These are phyloP conservation scores for Astrothelium macrocarpum DNA, from an alignment of 495 filamentous ascomycete genomes.

Conservation along the genomic window DNA sequence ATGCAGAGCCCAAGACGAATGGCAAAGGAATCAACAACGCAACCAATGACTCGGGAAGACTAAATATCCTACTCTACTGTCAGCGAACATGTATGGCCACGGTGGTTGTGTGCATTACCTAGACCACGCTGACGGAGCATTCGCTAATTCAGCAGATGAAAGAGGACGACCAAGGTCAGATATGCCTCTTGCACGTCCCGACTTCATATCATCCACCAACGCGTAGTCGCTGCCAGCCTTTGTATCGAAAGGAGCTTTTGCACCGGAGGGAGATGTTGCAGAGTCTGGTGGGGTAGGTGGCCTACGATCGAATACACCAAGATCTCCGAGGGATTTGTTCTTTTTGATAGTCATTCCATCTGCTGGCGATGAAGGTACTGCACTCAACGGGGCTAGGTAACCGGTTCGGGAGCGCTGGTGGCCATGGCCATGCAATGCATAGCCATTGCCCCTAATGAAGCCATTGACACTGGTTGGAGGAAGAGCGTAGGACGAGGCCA, in stretches of 20 bases:
- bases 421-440: slow-evolving; percentile 16
- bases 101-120: not conserved
- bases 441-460: not conserved
- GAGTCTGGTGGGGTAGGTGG: not conserved
- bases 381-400: not conserved
- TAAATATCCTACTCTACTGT: not conserved
- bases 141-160: not conserved
- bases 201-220: not conserved
- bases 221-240: not conserved
- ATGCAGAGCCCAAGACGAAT: slow-evolving; percentile 20
- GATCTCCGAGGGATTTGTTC: slow-evolving; percentile 6
- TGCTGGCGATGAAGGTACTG: slow-evolving; percentile 27
- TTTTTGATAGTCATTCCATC: slow-evolving; percentile 22
- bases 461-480: slow-evolving; percentile 14
- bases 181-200: slow-evolving; percentile 27
- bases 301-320: not conserved
- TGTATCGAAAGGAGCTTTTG: not conserved
- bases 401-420: slow-evolving; percentile 10
- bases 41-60: slow-evolving; percentile 19
- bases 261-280: not conserved
- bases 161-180: slow-evolving; percentile 25
- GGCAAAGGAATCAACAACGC: slow-evolving; percentile 22
- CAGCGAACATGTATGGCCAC: not conserved
- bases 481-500: slow-evolving; percentile 29
- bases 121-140: not conserved